Evolutionary conservation across 169 alveolate species (phyloP).

Genomic region (Plasmodium relictum): DNA sequence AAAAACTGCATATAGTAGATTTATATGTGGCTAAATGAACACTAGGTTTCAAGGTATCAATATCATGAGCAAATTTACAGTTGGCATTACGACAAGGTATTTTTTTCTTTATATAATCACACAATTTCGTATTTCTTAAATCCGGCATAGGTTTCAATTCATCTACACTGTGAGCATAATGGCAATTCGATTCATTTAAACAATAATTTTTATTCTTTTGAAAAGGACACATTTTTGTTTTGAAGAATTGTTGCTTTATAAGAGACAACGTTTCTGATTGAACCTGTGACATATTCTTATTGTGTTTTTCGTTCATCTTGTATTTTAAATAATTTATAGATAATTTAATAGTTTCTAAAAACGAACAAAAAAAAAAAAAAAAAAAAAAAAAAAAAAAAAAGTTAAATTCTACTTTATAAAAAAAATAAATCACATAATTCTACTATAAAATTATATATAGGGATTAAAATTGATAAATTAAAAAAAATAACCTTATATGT

Average conservation of each 20-base stretch:
- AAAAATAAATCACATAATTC: not conserved
- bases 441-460: conserved; percentile 1
- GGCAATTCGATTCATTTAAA: conserved; percentile 79
- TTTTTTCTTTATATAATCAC: conserved; percentile 79
- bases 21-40: conserved; percentile 82
- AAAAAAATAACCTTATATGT: not conserved
- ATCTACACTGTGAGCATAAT: conserved; percentile 81
- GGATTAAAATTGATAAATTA: not conserved
- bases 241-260: conserved; percentile 73
- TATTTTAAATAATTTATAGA: conserved; percentile 25
- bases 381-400: conserved; percentile 10
- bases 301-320: conserved; percentile 44
- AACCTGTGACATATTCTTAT: conserved; percentile 24
- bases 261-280: conserved; percentile 73
- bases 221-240: conserved; percentile 78
- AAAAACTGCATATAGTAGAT: conserved; percentile 82
- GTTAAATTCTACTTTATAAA: not conserved
- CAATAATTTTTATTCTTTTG: conserved; percentile 76
- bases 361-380: not conserved
- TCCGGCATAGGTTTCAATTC: conserved; percentile 84
- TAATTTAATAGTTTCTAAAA: not conserved
- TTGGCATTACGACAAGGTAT: conserved; percentile 63
- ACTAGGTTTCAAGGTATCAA: conserved; percentile 80
- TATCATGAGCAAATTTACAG: conserved; percentile 83
- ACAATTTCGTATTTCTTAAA: conserved; percentile 82